Conservation (phyloP, 2,329 filamentous ascomycete species). For the Cladosporium cucumerinum region DNA sequence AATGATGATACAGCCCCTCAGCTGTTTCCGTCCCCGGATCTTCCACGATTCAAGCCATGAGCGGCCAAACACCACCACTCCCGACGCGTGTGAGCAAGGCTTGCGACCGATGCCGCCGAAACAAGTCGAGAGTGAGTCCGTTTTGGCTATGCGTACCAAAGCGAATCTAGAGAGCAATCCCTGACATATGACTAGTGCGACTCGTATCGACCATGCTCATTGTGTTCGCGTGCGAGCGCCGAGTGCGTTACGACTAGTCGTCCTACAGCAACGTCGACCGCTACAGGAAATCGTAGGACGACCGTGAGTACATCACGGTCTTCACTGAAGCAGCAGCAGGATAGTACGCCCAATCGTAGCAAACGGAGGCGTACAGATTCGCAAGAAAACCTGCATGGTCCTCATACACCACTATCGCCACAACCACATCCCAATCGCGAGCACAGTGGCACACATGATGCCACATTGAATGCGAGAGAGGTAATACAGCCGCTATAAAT, state of each 20-base stretch:
- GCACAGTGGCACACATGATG: neutral
- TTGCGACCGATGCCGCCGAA: slow-evolving; percentile 34
- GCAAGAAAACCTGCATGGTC: neutral
- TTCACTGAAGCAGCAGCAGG: neutral
- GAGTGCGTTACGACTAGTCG: slow-evolving; percentile 29
- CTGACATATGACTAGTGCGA: slow-evolving; percentile 28
- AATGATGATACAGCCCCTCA: neutral
- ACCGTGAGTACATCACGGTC: neutral
- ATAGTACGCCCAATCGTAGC: neutral
- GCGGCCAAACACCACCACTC: neutral
- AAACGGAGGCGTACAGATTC: neutral
- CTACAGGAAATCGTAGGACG: neutral
- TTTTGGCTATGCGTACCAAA: neutral
- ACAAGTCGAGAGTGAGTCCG: slow-evolving; percentile 32
- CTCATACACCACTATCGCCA: neutral
- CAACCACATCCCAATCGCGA: neutral
- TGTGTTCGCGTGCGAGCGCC: slow-evolving; percentile 34
- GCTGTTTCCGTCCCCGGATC: neutral
- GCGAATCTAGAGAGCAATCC: neutral
- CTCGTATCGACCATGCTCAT: slow-evolving; percentile 34
- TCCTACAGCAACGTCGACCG: neutral
- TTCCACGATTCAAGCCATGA: neutral
- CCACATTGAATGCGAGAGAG: neutral
- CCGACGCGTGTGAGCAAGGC: slow-evolving; percentile 31
- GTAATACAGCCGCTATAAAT: neutral